A percentile compares a stretch with the other conserved stretches of the same genome.
Evolutionary conservation across 371 early-diverging fungal species (phyloP).

Genomic region (Sanchytrium tribonematis): DNA sequence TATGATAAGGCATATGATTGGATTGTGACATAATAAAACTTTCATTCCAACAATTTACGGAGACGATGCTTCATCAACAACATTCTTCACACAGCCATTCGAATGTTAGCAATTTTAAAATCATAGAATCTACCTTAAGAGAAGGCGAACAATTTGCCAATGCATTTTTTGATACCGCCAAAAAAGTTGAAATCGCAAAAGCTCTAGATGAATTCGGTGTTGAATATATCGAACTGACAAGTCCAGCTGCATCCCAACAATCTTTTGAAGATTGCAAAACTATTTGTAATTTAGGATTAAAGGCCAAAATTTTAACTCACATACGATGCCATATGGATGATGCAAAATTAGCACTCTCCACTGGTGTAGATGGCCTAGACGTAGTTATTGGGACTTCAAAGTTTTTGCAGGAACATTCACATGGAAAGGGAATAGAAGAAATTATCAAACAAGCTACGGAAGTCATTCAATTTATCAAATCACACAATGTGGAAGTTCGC

Average conservation of each 20-base stretch:
- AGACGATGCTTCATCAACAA: not conserved
- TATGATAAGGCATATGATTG: too few relatives aligned
- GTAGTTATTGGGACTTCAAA: constrained; percentile 86
- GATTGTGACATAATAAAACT: too few relatives aligned
- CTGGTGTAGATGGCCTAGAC: constrained; percentile 77
- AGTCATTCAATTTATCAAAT: constrained; percentile 73
- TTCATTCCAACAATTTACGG: too few relatives aligned
- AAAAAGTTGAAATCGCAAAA: constrained; percentile 84
- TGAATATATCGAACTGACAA: constrained; percentile 80
- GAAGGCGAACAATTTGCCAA: constrained; percentile 95
- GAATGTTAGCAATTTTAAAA: constrained; percentile 51
- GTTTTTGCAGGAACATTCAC: constrained; percentile 72
- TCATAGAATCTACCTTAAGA: constrained; percentile 44
- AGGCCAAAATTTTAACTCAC: constrained; percentile 86
- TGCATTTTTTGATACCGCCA: constrained; percentile 79
- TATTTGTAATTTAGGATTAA: constrained; percentile 62
- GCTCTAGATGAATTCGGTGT: constrained; percentile 81
- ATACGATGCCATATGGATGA: constrained; percentile 92
- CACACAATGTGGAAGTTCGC: constrained; percentile 73
- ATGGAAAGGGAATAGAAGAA: constrained; percentile 88
- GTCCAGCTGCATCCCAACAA: constrained; percentile 83
- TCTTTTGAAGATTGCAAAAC: constrained; percentile 61
- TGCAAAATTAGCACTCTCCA: constrained; percentile 68
- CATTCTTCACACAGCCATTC: not conserved
- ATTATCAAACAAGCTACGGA: constrained; percentile 72